phyloP scores from a whole-genome alignment of 2,329 filamentous ascomycete genomes.

The Eurotiales sp. region DNA sequence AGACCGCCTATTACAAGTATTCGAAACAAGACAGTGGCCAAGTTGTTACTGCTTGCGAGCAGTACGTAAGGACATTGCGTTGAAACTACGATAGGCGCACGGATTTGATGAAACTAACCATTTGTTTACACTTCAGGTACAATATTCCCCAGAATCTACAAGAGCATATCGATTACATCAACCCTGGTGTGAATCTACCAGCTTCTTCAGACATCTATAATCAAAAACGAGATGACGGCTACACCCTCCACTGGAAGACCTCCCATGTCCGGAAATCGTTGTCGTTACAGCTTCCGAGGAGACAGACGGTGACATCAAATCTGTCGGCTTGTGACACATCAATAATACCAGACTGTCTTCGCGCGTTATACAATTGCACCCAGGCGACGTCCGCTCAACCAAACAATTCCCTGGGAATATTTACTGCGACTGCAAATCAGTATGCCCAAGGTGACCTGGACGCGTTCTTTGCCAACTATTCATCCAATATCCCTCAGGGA shows the following conservation, averaged over 20 bases:
- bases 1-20: slow-evolving; percentile 52
- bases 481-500: slow-evolving; percentile 37
- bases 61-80: slow-evolving; percentile 23
- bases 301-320: not conserved
- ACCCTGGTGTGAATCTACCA: slow-evolving; percentile 50
- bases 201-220: slow-evolving; percentile 18
- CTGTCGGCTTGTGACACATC: slow-evolving; percentile 46
- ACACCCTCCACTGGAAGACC: not conserved
- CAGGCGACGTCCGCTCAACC: slow-evolving; percentile 31
- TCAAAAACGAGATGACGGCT: not conserved
- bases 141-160: slow-evolving; percentile 48
- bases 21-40: slow-evolving; percentile 31
- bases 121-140: slow-evolving; percentile 21
- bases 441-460: slow-evolving; percentile 51
- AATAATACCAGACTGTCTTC: slow-evolving; percentile 57
- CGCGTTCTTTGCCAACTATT: slow-evolving; percentile 45
- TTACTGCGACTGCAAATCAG: slow-evolving; percentile 49
- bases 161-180: slow-evolving; percentile 54
- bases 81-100: not conserved
- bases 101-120: not conserved
- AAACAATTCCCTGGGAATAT: slow-evolving; percentile 52
- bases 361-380: slow-evolving; percentile 47
- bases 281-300: too few relatives aligned
- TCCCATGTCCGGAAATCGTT: not conserved
- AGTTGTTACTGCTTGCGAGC: slow-evolving; percentile 32